phyloP scores from a whole-genome alignment of 1,284 basidiomycete species.

The Coniferiporia weirii region DNA sequence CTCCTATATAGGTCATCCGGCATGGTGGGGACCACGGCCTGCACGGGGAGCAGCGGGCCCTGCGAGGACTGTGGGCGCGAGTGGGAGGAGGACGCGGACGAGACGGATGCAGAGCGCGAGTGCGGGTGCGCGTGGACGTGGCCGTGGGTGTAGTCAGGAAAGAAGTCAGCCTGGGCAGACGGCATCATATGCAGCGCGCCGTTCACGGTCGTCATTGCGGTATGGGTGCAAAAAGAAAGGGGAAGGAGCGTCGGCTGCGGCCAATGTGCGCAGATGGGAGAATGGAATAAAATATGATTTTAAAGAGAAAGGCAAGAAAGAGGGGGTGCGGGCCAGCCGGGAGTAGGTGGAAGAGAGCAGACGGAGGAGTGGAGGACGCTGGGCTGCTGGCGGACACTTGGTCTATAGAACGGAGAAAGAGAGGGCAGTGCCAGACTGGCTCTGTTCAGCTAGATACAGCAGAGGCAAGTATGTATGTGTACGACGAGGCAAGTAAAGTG shows the following conservation, averaged over 20 bases:
- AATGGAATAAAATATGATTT: background rate
- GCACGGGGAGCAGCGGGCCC: slow-evolving; percentile 34
- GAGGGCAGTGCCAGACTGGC: background rate
- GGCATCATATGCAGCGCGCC: slow-evolving; percentile 55
- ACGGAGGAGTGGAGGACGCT: background rate
- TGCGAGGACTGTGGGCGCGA: slow-evolving; percentile 74
- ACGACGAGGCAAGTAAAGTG: background rate
- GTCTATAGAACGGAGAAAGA: background rate
- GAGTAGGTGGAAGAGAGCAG: slow-evolving; percentile 20
- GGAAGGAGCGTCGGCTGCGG: slow-evolving; percentile 24
- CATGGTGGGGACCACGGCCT: slow-evolving; percentile 26
- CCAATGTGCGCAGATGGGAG: slow-evolving; percentile 21
- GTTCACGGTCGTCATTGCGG: slow-evolving; percentile 63
- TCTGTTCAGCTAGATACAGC: background rate
- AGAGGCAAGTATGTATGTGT: background rate
- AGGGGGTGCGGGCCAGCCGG: slow-evolving; percentile 11
- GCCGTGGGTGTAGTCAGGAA: slow-evolving; percentile 29
- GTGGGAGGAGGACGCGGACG: slow-evolving; percentile 62
- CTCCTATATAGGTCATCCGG: slow-evolving; percentile 37
- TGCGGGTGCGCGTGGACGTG: slow-evolving; percentile 45
- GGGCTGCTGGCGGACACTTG: no score
- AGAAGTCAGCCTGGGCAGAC: slow-evolving; percentile 57
- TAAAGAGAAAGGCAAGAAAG: slow-evolving; percentile 7
- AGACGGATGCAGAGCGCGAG: slow-evolving; percentile 69
- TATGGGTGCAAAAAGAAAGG: slow-evolving; percentile 20